Conservation (phyloP, 768 basidiomycete genomes). For the Serendipita sp. region DNA sequence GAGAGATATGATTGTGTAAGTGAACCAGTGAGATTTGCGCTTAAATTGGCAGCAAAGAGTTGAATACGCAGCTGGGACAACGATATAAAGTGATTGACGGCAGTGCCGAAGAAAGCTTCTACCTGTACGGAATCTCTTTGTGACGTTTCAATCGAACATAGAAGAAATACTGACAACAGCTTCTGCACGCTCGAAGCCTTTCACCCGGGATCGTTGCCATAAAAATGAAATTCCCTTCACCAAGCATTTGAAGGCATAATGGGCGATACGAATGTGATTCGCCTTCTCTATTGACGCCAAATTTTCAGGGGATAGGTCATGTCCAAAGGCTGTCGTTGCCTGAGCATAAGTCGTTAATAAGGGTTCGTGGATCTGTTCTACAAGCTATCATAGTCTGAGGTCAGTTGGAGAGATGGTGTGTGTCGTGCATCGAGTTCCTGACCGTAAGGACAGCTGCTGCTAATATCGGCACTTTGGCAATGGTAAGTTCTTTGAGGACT, state of each 20-base stretch:
- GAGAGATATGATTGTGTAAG: slow-evolving; percentile 35
- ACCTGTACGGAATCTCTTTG: slow-evolving; percentile 26
- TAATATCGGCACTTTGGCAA: slow-evolving; percentile 42
- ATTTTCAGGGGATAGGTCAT: slow-evolving; percentile 20
- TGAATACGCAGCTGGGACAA: slow-evolving; percentile 42
- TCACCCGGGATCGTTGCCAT: slow-evolving; percentile 34
- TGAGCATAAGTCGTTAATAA: slow-evolving; percentile 46
- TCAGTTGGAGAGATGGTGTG: not conserved
- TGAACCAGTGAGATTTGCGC: slow-evolving; percentile 20
- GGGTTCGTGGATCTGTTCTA: slow-evolving; percentile 34
- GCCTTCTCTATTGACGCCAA: slow-evolving; percentile 24
- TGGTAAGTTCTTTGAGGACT: slow-evolving; percentile 52
- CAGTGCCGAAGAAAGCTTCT: slow-evolving; percentile 40
- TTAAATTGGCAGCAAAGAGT: slow-evolving; percentile 21
- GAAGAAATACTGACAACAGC: slow-evolving; percentile 32
- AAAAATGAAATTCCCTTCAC: slow-evolving; percentile 54
- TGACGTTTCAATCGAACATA: not conserved
- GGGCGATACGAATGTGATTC: slow-evolving; percentile 37
- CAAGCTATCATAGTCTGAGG: slow-evolving; percentile 25
- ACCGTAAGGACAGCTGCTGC: not conserved
- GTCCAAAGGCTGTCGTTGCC: slow-evolving; percentile 26
- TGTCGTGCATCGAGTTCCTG: not conserved
- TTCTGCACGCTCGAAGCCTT: slow-evolving; percentile 28
- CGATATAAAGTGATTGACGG: slow-evolving; percentile 36
- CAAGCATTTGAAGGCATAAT: slow-evolving; percentile 62